Evolutionary conservation across 1,284 basidiomycete species (phyloP).

Genomic region (Rhodotorula sp.): DNA sequence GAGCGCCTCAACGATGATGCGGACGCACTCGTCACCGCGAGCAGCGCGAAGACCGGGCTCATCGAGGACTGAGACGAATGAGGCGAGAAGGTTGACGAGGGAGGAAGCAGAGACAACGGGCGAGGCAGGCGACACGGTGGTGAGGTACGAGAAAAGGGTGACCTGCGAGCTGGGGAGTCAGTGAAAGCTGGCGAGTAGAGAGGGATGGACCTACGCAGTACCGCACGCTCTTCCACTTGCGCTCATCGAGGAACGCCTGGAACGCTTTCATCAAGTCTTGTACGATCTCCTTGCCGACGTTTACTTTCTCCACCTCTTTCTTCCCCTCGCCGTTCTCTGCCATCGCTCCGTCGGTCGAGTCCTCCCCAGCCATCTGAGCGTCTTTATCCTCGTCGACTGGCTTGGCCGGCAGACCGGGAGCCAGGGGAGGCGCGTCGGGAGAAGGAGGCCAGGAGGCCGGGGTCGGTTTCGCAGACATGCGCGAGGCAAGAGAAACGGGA

Average conservation of each 20-base stretch:
- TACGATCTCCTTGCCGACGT: constrained; percentile 68
- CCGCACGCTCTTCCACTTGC: constrained; percentile 82
- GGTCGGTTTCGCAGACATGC: background rate
- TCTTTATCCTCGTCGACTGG: constrained; percentile 1
- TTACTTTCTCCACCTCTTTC: constrained; percentile 48
- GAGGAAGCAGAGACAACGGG: constrained; percentile 36
- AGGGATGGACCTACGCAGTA: constrained; percentile 63
- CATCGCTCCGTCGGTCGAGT: constrained; percentile 1
- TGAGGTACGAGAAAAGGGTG: constrained; percentile 83
- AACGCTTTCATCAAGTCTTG: constrained; percentile 86
- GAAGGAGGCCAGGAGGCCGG: background rate
- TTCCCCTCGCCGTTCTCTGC: background rate
- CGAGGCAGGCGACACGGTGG: constrained; percentile 47
- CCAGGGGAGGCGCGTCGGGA: background rate
- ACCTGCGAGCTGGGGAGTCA: constrained; percentile 56
- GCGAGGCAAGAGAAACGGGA: constrained; percentile 29
- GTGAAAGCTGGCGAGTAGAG: background rate
- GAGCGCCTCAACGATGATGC: constrained; percentile 43
- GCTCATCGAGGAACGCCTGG: constrained; percentile 75
- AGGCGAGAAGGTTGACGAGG: constrained; percentile 36
- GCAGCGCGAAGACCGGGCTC: constrained; percentile 42
- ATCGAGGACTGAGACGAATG: constrained; percentile 43
- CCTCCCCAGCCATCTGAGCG: constrained; percentile 14
- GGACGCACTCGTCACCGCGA: constrained; percentile 44
- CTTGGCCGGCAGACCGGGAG: constrained; percentile 4